Evolutionary conservation across 192 early-diverging fungal genomes (phyloP).

Genomic region (Linderina pennispora): DNA sequence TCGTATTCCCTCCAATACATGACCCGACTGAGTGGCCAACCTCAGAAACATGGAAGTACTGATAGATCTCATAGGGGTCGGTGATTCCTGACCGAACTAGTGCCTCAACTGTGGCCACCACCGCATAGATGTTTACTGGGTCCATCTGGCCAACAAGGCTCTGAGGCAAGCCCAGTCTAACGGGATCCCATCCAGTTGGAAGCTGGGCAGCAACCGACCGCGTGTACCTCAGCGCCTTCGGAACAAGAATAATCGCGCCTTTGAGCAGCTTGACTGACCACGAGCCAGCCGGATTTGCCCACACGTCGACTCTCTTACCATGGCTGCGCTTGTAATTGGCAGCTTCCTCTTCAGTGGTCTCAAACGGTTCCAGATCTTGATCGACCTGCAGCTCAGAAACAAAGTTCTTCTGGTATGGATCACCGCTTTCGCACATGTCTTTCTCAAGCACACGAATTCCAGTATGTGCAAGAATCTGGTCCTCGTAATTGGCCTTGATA

Average conservation of each 20-base stretch:
- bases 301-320: constrained; percentile 63
- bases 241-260: constrained; percentile 81
- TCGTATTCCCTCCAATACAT: constrained; percentile 78
- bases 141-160: constrained; percentile 87
- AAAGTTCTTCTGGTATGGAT: constrained; percentile 77
- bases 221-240: constrained; percentile 90
- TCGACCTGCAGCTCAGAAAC: constrained; percentile 85
- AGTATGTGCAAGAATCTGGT: constrained; percentile 80
- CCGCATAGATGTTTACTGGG: constrained; percentile 78
- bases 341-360: constrained; percentile 82
- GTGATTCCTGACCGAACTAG: constrained; percentile 85
- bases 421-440: constrained; percentile 74
- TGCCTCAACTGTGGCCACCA: constrained; percentile 89
- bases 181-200: constrained; percentile 89
- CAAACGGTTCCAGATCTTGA: constrained; percentile 83
- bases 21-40: constrained; percentile 85
- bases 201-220: constrained; percentile 85
- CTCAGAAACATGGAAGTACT: constrained; percentile 89
- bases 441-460: constrained; percentile 94
- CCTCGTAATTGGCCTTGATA: constrained; percentile 89
- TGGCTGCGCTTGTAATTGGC: constrained; percentile 78
- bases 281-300: constrained; percentile 43
- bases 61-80: constrained; percentile 95
- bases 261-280: constrained; percentile 77
- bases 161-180: constrained; percentile 85